Evolutionary conservation across 257 asterid species (phyloP).

Genomic region (Solanum bukasovii): DNA sequence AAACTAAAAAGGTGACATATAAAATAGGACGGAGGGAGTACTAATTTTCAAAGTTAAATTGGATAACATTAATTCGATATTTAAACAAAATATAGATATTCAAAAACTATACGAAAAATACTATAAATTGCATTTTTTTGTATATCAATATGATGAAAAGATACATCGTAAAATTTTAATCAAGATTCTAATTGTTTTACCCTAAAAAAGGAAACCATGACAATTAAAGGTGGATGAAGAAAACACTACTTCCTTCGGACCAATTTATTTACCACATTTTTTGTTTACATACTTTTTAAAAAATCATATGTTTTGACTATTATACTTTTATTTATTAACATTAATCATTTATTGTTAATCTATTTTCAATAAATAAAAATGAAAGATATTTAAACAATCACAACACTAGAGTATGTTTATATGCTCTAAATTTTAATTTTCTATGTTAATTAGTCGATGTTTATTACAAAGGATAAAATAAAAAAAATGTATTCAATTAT

Average conservation of each 20-base stretch:
- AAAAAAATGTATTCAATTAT: too few species aligned
- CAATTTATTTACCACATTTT: background rate
- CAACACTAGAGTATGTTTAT: background rate
- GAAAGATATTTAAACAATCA: background rate
- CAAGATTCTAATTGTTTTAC: background rate
- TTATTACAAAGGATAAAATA: background rate
- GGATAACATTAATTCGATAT: too few species aligned
- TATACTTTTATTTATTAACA: background rate
- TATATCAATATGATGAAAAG: background rate
- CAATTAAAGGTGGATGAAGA: too few species aligned
- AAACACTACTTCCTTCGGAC: too few species aligned
- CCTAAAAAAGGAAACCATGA: too few species aligned
- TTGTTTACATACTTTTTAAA: background rate
- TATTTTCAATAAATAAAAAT: too few species aligned
- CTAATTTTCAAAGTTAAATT: too few species aligned
- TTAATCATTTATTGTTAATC: background rate
- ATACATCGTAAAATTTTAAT: background rate
- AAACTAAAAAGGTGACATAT: too few species aligned
- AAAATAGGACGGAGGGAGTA: too few species aligned
- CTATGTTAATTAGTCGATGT: background rate
- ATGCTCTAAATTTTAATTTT: background rate
- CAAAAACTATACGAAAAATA: too few species aligned
- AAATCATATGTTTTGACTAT: background rate
- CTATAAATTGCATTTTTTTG: too few species aligned
- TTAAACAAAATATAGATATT: too few species aligned